A percentile compares a stretch with the other conserved stretches of the same genome.
phyloP scores from a whole-genome alignment of 1,284 basidiomycete genomes.

The Austropuccinia psidii region DNA sequence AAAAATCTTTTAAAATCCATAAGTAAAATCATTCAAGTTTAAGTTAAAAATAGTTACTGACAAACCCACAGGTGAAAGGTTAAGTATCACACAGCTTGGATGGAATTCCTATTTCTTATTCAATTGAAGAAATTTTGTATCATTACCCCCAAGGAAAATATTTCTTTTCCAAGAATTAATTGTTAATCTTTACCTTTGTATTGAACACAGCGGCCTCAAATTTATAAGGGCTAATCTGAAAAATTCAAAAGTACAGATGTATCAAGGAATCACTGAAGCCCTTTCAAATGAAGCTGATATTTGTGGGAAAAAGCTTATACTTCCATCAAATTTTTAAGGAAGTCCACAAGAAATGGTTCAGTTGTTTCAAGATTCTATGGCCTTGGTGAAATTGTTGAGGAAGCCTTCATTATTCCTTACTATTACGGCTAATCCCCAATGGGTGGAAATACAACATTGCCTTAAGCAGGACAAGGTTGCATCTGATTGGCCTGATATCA shows the following conservation, averaged over 20 bases:
- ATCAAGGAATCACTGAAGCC: not conserved
- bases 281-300: not conserved
- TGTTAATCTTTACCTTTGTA: not conserved
- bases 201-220: not conserved
- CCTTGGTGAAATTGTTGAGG: conserved; percentile 46
- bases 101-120: not conserved
- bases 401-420: conserved; percentile 50
- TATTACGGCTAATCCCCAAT: conserved; percentile 49
- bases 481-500: not conserved
- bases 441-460: conserved; percentile 47
- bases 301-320: conserved; percentile 42
- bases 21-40: not conserved
- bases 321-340: conserved; percentile 48
- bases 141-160: not conserved
- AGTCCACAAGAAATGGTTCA: conserved; percentile 47
- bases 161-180: not conserved
- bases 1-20: too few relatives aligned
- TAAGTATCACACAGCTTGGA: not conserved
- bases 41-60: too few relatives aligned
- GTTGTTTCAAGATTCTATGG: conserved; percentile 48
- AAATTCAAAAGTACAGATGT: not conserved
- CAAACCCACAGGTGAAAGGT: not conserved
- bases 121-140: not conserved
- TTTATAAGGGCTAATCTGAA: not conserved
- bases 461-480: not conserved